phyloP scores from a whole-genome alignment of 2,329 filamentous ascomycete species.

The Trichoderma harzianum region DNA sequence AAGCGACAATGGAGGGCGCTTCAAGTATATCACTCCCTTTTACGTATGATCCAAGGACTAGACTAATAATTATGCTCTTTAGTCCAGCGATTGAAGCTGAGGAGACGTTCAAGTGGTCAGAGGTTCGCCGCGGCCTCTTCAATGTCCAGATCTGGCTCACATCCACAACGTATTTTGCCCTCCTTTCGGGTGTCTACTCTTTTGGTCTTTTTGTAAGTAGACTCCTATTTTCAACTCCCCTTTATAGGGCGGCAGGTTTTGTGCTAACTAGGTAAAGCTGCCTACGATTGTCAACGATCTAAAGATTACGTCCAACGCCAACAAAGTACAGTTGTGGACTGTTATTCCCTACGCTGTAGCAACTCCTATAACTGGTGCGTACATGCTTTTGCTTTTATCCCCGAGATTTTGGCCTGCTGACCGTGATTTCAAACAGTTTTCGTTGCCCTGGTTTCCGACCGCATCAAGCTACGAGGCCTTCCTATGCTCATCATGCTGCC shows the following conservation, averaged over 20 bases:
- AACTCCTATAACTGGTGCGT: conserved; percentile 49
- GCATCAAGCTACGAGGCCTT: conserved; percentile 55
- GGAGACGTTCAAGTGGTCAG: conserved; percentile 57
- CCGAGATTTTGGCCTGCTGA: neutral
- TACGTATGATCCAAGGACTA: neutral
- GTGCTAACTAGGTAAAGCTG: conserved; percentile 37
- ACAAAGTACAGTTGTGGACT: conserved; percentile 59
- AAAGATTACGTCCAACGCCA: conserved; percentile 50
- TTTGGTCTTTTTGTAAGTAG: conserved; percentile 59
- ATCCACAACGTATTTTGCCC: conserved; percentile 58
- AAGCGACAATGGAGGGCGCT: conserved; percentile 35
- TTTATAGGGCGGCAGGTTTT: neutral
- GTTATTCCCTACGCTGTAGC: conserved; percentile 63
- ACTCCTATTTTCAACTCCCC: neutral
- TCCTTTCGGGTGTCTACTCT: conserved; percentile 57
- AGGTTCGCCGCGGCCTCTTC: conserved; percentile 59
- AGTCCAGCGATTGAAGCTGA: conserved; percentile 29
- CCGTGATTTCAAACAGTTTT: conserved; percentile 35
- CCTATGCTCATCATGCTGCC: conserved; percentile 63
- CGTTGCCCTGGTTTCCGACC: conserved; percentile 58
- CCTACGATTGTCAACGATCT: conserved; percentile 63
- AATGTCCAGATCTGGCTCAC: conserved; percentile 62
- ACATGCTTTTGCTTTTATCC: fast-evolving
- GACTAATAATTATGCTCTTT: neutral
- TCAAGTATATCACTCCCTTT: conserved; percentile 28